Percentiles rank a stretch among this genome's conserved stretches.
These are phyloP conservation scores for Pistacia integerrima DNA, from an alignment of 345 rosid genomes.

Conservation along the genomic window DNA sequence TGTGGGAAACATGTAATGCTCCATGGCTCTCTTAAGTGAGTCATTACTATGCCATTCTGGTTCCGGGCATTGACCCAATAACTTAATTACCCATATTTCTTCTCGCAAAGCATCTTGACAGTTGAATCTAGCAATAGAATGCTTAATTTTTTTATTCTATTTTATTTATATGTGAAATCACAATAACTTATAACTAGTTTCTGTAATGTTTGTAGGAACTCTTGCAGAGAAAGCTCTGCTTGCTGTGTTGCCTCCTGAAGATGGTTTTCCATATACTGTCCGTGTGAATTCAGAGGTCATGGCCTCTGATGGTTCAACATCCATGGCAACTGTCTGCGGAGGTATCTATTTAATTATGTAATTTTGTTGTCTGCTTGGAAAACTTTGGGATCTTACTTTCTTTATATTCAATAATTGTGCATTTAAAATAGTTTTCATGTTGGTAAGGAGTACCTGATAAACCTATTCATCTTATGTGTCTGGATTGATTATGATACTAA, in stretches of 20 bases:
- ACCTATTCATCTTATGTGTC: not conserved
- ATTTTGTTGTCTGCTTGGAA: slow-evolving; percentile 9
- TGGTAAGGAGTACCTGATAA: not conserved
- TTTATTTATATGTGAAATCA: not conserved
- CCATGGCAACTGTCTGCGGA: slow-evolving; percentile 98
- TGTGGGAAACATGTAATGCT: not conserved
- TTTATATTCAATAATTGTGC: not conserved
- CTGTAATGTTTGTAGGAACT: slow-evolving; percentile 57
- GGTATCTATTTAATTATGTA: slow-evolving; percentile 44
- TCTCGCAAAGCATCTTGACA: not conserved
- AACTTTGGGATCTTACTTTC: not conserved
- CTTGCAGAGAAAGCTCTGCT: slow-evolving; percentile 96
- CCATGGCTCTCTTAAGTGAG: not conserved
- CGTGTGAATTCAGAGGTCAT: slow-evolving; percentile 94
- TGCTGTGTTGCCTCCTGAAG: slow-evolving; percentile 88
- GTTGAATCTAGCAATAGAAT: not conserved
- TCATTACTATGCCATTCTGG: not conserved
- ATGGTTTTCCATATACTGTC: slow-evolving; percentile 72
- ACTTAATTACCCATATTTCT: slow-evolving; percentile 3
- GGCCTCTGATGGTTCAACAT: slow-evolving; percentile 99
- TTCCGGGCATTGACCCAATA: not conserved
- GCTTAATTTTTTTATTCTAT: not conserved
- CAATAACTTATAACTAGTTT: slow-evolving; percentile 18
- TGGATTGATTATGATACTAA: not conserved
- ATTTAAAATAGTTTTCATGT: not conserved